Percentiles rank a stretch among this genome's conserved stretches.
These are phyloP conservation scores for Alternaria sp. DNA, from an alignment of 2,329 filamentous ascomycete species.

Conservation along the genomic window DNA sequence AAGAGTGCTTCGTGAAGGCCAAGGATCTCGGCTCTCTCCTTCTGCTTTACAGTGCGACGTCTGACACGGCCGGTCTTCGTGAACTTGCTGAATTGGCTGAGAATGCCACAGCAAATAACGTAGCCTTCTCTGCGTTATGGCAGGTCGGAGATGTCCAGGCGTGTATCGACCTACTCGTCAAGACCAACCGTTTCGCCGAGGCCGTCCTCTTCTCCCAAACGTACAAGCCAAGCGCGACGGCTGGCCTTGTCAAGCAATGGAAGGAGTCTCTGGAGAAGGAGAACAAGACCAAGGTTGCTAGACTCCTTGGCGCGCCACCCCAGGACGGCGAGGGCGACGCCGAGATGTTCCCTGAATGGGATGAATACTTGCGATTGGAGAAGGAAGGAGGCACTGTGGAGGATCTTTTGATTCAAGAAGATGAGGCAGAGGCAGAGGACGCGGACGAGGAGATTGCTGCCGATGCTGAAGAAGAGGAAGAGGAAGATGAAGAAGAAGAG, in stretches of 20 bases:
- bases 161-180: conserved; percentile 80
- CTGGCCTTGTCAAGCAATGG: conserved; percentile 77
- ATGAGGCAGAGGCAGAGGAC: conserved; percentile 43
- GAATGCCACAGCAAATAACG: conserved; percentile 83
- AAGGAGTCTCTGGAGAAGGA: conserved; percentile 83
- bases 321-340: conserved; percentile 69
- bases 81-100: conserved; percentile 78
- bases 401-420: conserved; percentile 43
- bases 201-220: conserved; percentile 93
- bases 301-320: conserved; percentile 82
- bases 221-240: conserved; percentile 84
- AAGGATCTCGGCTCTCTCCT: conserved; percentile 91
- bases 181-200: conserved; percentile 83
- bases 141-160: conserved; percentile 82
- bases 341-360: conserved; percentile 96
- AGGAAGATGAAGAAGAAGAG: conserved; percentile 35
- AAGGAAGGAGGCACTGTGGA: conserved; percentile 68
- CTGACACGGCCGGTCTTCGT: conserved; percentile 77
- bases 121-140: conserved; percentile 92
- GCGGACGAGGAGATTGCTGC: conserved; percentile 46
- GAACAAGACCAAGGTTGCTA: conserved; percentile 85
- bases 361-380: conserved; percentile 86
- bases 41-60: conserved; percentile 86
- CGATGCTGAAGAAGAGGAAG: conserved; percentile 41
- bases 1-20: conserved; percentile 91